Evolutionary conservation across 495 filamentous ascomycete species (phyloP).

Genomic region (Tuber magnatum): DNA sequence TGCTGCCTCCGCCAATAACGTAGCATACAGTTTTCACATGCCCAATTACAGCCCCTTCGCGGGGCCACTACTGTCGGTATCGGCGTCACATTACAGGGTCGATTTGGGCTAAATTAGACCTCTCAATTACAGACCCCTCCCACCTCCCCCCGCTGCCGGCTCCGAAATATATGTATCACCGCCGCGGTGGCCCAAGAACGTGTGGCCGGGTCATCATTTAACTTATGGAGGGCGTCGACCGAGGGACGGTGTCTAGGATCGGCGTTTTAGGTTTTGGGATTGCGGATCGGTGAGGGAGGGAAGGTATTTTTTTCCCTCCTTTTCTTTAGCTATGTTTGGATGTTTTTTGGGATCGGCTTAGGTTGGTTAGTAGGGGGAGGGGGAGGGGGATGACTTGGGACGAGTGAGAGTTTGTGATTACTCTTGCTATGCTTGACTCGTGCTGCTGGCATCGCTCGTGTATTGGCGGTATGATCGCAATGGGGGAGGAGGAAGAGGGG

Average conservation of each 20-base stretch:
- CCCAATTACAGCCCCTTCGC: not conserved
- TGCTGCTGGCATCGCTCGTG: not conserved
- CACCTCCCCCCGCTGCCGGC: too few relatives aligned
- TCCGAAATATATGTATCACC: not conserved
- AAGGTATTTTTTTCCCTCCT: too few relatives aligned
- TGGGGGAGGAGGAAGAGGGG: conserved; percentile 17
- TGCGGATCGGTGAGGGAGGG: too few relatives aligned
- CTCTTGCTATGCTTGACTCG: not conserved
- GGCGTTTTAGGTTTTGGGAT: too few relatives aligned
- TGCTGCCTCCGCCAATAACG: not conserved
- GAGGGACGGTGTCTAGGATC: not conserved
- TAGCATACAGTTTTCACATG: not conserved
- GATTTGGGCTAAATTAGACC: not conserved
- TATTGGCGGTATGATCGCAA: not conserved
- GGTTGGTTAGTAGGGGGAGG: not conserved
- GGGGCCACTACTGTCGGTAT: too few relatives aligned
- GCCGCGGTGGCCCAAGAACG: not conserved
- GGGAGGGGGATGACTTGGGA: not conserved
- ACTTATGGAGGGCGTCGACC: too few relatives aligned
- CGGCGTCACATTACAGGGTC: too few relatives aligned
- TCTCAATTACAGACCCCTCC: not conserved
- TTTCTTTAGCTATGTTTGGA: not conserved
- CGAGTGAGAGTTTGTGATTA: not conserved
- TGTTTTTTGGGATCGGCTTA: too few relatives aligned
- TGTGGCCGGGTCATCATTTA: not conserved